Conservation (phyloP, 2,329 filamentous ascomycete genomes). For the Aspergillus sp. region DNA sequence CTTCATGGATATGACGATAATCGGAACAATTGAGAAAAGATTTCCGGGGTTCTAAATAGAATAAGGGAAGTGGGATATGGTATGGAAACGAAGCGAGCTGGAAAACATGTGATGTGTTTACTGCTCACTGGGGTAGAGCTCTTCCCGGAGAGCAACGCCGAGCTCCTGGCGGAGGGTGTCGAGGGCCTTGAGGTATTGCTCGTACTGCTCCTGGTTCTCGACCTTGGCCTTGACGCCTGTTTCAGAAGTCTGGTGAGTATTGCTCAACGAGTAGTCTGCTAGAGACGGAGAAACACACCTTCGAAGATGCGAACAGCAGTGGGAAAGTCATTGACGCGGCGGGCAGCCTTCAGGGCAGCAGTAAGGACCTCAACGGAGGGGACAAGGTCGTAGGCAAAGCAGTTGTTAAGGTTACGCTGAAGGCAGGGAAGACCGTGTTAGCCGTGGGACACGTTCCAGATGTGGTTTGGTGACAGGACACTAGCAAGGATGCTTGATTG, state of each 20-base stretch:
- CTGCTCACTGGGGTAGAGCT: constrained; percentile 66
- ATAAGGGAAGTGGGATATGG: constrained; percentile 10
- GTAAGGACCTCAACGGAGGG: constrained; percentile 85
- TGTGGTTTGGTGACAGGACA: not conserved
- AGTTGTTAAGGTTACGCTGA: constrained; percentile 95
- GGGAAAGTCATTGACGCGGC: constrained; percentile 96
- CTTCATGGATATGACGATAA: constrained; percentile 18
- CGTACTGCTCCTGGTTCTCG: constrained; percentile 95
- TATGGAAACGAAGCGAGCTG: constrained; percentile 10
- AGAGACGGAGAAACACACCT: constrained; percentile 51
- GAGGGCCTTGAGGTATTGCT: constrained; percentile 90
- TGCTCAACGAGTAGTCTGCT: not conserved
- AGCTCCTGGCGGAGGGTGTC: constrained; percentile 90
- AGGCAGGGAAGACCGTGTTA: constrained; percentile 5
- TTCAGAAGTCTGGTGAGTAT: constrained; percentile 4
- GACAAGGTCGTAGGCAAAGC: constrained; percentile 99
- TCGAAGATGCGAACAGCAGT: constrained; percentile 98
- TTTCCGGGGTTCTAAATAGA: constrained; percentile 1
- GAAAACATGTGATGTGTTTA: constrained; percentile 19
- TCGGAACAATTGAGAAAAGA: constrained; percentile 11
- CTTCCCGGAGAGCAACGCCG: constrained; percentile 84
- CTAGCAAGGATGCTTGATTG: not conserved
- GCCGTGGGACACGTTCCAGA: not conserved
- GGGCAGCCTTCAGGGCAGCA: constrained; percentile 85
- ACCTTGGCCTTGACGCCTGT: constrained; percentile 98